Conservation (phyloP, 768 basidiomycete genomes). For the Tulasnella sp. region DNA sequence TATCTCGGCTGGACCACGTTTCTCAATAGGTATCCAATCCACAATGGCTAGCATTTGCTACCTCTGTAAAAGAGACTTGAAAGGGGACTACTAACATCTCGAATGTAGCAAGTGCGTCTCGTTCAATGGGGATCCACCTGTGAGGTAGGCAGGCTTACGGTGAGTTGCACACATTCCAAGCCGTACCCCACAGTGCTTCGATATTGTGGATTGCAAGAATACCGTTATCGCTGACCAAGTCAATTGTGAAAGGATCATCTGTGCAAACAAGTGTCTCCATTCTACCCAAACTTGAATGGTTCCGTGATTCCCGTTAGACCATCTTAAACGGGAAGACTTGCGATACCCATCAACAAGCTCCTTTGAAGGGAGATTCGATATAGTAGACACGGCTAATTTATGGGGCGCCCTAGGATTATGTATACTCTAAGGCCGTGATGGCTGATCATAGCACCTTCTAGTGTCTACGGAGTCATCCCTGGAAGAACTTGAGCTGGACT, state of each 20-base stretch:
- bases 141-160: background rate
- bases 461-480: background rate
- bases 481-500: background rate
- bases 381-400: background rate
- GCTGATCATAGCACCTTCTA: background rate
- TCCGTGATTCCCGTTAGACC: background rate
- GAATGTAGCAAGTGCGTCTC: background rate
- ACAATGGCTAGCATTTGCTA: background rate
- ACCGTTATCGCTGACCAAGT: background rate
- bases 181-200: background rate
- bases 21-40: too few species aligned
- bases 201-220: background rate
- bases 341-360: background rate
- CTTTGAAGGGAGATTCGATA: background rate
- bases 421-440: background rate
- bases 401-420: background rate
- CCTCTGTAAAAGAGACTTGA: background rate
- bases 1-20: background rate
- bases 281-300: background rate
- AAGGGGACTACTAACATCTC: too few species aligned
- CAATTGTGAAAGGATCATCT: background rate
- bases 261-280: background rate
- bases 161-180: background rate
- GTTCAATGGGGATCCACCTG: background rate
- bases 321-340: background rate